These are phyloP conservation scores for Chrysopogon serrulatus DNA, from an alignment of 176 grass and related monocot species.

Conservation along the genomic window DNA sequence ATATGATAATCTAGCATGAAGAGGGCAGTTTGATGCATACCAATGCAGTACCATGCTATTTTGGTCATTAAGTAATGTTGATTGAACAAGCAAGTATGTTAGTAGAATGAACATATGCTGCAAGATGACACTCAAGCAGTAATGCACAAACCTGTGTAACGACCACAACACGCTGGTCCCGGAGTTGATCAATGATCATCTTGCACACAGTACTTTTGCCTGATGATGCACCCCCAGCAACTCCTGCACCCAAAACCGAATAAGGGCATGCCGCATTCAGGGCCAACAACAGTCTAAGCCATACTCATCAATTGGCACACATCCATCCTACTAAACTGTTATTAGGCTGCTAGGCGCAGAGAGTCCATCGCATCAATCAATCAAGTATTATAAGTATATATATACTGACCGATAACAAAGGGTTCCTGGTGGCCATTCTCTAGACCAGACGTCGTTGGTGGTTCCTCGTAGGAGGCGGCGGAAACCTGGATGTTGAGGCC, in stretches of 20 bases:
- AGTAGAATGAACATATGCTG: neutral
- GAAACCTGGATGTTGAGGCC: slow-evolving; percentile 22
- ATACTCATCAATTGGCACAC: neutral
- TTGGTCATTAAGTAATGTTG: neutral
- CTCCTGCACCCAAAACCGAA: slow-evolving; percentile 44
- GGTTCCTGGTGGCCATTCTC: slow-evolving; percentile 79
- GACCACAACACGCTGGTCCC: slow-evolving; percentile 71
- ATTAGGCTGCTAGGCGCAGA: neutral
- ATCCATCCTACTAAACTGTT: neutral
- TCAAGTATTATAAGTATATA: neutral
- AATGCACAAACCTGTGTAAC: slow-evolving; percentile 65
- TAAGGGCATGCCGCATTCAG: neutral
- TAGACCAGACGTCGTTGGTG: slow-evolving; percentile 44
- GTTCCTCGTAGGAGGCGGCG: slow-evolving; percentile 38
- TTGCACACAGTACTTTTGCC: slow-evolving; percentile 85
- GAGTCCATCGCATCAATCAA: neutral
- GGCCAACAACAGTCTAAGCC: neutral
- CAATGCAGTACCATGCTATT: neutral
- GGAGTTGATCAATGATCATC: slow-evolving; percentile 92
- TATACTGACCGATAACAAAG: slow-evolving; percentile 86
- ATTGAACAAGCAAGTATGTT: neutral
- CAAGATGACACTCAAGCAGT: neutral
- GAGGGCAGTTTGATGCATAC: neutral
- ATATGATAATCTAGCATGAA: neutral
- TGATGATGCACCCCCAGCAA: slow-evolving; percentile 74